Percentiles rank a stretch among this genome's conserved stretches.
Evolutionary conservation across 176 grass and related monocot genomes (phyloP).

Genomic region (Ensete ventricosum): DNA sequence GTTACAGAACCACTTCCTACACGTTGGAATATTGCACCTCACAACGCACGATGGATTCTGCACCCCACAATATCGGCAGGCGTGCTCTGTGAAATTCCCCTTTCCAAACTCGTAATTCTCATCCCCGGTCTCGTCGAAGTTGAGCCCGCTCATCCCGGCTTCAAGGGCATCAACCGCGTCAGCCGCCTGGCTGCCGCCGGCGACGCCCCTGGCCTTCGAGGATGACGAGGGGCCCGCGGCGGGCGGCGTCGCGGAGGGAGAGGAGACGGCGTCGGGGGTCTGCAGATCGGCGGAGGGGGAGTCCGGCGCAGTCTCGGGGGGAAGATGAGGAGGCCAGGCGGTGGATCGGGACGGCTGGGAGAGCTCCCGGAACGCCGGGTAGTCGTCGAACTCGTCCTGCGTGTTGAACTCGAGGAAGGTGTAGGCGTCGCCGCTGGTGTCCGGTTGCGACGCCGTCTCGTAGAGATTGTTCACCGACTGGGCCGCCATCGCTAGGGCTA

Average conservation of each 20-base stretch:
- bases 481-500: slow-evolving; percentile 31
- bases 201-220: slow-evolving; percentile 30
- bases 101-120: slow-evolving; percentile 80
- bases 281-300: slow-evolving; percentile 19
- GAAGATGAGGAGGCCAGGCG: slow-evolving; percentile 32
- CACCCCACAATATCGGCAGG: slow-evolving; percentile 89
- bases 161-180: slow-evolving; percentile 44
- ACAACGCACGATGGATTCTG: slow-evolving; percentile 89
- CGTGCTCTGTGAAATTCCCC: slow-evolving; percentile 83
- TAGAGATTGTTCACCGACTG: slow-evolving; percentile 62
- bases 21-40: slow-evolving; percentile 83
- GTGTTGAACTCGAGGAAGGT: slow-evolving; percentile 99
- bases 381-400: slow-evolving; percentile 90
- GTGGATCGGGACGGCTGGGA: slow-evolving; percentile 62
- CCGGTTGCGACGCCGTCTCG: slow-evolving; percentile 96
- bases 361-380: slow-evolving; percentile 68
- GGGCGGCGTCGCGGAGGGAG: slow-evolving; percentile 29
- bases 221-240: slow-evolving; percentile 34
- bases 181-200: slow-evolving; percentile 8
- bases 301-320: slow-evolving; percentile 21
- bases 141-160: slow-evolving; percentile 69
- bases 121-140: slow-evolving; percentile 68
- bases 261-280: slow-evolving; percentile 20
- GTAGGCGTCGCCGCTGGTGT: slow-evolving; percentile 69
- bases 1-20: slow-evolving; percentile 99